Base-by-base conservation (phyloP, 2,329 filamentous ascomycete genomes). In the Phialocephala sp. region DNA sequence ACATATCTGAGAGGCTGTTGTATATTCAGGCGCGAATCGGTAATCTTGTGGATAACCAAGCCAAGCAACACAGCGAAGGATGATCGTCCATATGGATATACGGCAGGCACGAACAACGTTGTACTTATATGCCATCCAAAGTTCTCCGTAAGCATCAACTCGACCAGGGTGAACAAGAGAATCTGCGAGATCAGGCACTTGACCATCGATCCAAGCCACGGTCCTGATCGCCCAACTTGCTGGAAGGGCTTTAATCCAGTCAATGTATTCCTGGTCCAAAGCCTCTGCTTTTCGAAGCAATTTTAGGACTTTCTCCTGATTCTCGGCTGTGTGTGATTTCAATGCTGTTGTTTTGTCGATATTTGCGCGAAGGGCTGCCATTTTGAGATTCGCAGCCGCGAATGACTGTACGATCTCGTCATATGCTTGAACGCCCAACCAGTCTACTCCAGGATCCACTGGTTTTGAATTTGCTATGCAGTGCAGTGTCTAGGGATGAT, bases 21-120 rank as follows among this genome's bases (percentile, higher is more conserved):
- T 82, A 71, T 88, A 89, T 74, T 88, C 85, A 36, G 84, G 81
- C 9, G 85, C 88, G 2, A 85, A 86, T 59, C 85, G 80, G 72
- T 88, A 88, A 76, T 89, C 86, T 12, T 84, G 79, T 0, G 85
- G 84, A n/a, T 82, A 77, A 71, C 82, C 84, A 20, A 85, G 78
- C 85, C 86, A 88, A 5, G 86, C 87, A 1, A 82, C 81, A 70
- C 86, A 87, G 8, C 87, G 83, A 15, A 89, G 83, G 54, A 84
- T 82, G 24, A 87, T 77, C 18, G 84, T 82, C 11, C 82, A 81
- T 22, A 88, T 79, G 56, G 85, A 81, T 24, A 89, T 77, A 2
- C 86, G 80, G 6, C 82, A 81, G 11, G 82, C 81, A n/a, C 86
- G 80, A 67, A 81, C 79, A 77, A 85, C 78, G 73, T 88, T 88